phyloP scores from a whole-genome alignment of 345 rosid genomes.

The Pugionium cornutum region DNA sequence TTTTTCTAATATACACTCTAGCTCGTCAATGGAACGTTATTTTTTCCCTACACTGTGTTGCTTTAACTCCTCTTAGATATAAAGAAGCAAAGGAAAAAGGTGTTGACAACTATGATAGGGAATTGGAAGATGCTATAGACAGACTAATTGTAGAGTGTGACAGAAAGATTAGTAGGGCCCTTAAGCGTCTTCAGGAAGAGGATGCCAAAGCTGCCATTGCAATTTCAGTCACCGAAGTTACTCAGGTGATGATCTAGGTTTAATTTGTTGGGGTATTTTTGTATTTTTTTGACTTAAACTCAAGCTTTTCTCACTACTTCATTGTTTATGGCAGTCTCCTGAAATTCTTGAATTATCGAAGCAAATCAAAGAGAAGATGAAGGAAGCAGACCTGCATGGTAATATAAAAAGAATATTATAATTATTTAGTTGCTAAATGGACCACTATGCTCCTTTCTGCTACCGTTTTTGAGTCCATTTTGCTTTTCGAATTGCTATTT shows the following conservation, averaged over 20 bases:
- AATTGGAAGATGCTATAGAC: slow-evolving; percentile 94
- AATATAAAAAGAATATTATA: slow-evolving; percentile 16
- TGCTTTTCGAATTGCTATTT: background rate
- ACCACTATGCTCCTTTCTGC: background rate
- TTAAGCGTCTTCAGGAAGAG: slow-evolving; percentile 98
- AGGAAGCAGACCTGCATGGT: slow-evolving; percentile 91
- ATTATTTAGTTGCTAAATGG: background rate
- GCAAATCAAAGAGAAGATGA: slow-evolving; percentile 89
- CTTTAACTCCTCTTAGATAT: slow-evolving; percentile 61
- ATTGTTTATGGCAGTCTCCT: slow-evolving; percentile 55
- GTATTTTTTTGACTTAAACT: background rate
- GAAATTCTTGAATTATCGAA: slow-evolving; percentile 81
- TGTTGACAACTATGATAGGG: slow-evolving; percentile 80
- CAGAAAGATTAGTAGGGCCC: slow-evolving; percentile 92
- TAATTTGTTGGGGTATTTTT: background rate
- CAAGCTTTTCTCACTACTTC: background rate
- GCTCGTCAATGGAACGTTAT: background rate
- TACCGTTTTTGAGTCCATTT: background rate
- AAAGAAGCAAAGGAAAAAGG: slow-evolving; percentile 89
- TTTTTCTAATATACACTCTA: background rate
- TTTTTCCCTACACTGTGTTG: slow-evolving; percentile 22
- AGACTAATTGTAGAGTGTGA: slow-evolving; percentile 97
- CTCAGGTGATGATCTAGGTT: slow-evolving; percentile 60
- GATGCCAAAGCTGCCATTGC: slow-evolving; percentile 99
- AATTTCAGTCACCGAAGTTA: slow-evolving; percentile 93